Conservation (phyloP, 352 stramenopile genomes). For the Thalassiosira exigua region DNA sequence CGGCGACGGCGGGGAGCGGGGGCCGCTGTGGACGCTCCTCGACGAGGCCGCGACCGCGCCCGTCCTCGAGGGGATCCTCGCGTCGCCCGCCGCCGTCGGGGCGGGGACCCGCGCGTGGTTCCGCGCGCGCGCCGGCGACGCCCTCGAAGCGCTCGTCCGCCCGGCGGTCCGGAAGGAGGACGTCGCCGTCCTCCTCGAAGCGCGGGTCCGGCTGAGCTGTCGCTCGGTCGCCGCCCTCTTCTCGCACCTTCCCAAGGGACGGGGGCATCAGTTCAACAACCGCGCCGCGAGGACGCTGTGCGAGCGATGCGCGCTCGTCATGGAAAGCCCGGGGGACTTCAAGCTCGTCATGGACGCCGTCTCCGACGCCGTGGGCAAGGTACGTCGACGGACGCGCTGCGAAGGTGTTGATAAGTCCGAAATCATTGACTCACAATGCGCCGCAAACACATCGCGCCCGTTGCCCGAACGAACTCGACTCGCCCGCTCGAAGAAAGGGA, state of each 20-base stretch:
- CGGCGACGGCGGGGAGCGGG: not conserved
- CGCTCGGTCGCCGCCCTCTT: not conserved
- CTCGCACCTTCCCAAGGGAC: not conserved
- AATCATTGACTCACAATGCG: too few relatives aligned
- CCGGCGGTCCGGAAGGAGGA: slow-evolving; percentile 6
- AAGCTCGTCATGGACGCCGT: slow-evolving; percentile 24
- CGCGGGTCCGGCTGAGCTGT: not conserved
- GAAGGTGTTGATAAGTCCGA: too few relatives aligned
- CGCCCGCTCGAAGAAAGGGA: slow-evolving; percentile 22
- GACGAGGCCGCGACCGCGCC: not conserved
- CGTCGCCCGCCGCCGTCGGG: too few relatives aligned
- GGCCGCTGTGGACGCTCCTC: not conserved
- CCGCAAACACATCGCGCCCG: too few relatives aligned
- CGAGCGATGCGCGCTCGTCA: not conserved
- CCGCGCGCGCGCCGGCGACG: not conserved
- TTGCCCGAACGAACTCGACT: too few relatives aligned
- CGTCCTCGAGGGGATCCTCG: too few relatives aligned
- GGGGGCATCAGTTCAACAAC: slow-evolving; percentile 9
- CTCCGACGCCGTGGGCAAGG: slow-evolving; percentile 16
- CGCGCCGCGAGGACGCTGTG: slow-evolving; percentile 1
- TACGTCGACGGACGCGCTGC: too few relatives aligned
- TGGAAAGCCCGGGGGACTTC: slow-evolving; percentile 32
- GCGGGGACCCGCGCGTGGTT: not conserved
- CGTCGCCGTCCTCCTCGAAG: slow-evolving; percentile 3
- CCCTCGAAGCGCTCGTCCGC: not conserved